Evolutionary conservation across 495 filamentous ascomycete genomes (phyloP), one percentile per base, ranked within the genome.

Genomic region (Emericellopsis terricola): DNA sequence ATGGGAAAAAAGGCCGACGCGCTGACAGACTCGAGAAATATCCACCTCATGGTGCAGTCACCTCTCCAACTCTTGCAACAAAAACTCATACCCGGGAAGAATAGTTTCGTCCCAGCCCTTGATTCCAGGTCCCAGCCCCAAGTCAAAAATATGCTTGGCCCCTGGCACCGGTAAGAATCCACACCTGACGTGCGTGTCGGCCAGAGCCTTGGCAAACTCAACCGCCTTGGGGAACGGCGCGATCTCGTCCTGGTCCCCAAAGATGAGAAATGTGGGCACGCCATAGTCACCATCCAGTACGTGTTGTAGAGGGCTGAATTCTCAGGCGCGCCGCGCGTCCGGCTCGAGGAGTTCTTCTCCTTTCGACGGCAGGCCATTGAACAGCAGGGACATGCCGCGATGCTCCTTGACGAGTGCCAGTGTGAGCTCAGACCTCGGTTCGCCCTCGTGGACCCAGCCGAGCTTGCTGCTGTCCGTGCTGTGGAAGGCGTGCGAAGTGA

Each of bases 261-360:
- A 59, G n/a, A 69, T 50, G 8, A 68, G 15, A 52, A 62, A 66
- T 0, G 64, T 69, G 3, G 66, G 64, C 28, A 50, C 52, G 0
- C 37, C 10, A 40, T 65, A 66, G 1, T 31, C 41, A 1, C 57
- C 59, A 0, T n/a, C 14, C 0, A 13, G 28, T 11, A 68, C 55
- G 9, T 65, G 60, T 0, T 53, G 51, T 2, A 40, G 34, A 1
- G 58, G 59, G 41, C 54, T 59, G 30, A 55, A 37, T 0, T 36
- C 30, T 6, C 21, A 28, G 17, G 59, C 47, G 15, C 49, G 21
- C 13, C 57, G 46, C 2, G 29, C 28, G 8, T 40, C 10, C 8
- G 47, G 50, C 34, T 41, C 17, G 6, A 41, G 34, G n/a, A 45
- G 41, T 1, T 23, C 21, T 13, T 36, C 30, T 16, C 33, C 29